phyloP scores from a whole-genome alignment of 129 eudicot genomes.

The Centrapalus pauciflorus region DNA sequence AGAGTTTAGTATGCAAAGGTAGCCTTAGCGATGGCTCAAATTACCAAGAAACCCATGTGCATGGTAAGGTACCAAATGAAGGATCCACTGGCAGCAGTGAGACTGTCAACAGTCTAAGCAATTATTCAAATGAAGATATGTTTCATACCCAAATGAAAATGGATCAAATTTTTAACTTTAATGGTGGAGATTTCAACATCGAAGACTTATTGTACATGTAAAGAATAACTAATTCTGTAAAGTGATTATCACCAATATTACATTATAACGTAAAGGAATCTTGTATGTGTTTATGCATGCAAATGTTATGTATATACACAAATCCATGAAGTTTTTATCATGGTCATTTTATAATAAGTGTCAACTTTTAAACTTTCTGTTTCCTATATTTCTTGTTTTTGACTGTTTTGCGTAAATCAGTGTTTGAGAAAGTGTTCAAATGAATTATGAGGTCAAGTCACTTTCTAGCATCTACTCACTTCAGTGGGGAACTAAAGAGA shows the following conservation, averaged over 20 bases:
- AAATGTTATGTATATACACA: constrained; percentile 9
- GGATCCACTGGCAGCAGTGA: constrained; percentile 21
- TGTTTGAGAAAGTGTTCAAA: no score
- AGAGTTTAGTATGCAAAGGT: constrained; percentile 17
- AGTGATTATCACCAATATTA: constrained; percentile 2
- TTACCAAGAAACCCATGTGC: constrained; percentile 21
- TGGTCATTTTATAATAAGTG: constrained; percentile 8
- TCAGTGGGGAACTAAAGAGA: no score
- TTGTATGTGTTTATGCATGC: constrained; percentile 14
- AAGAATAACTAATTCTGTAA: constrained; percentile 14
- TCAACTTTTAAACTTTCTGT: neutral
- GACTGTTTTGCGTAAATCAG: no score
- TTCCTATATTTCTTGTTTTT: no score
- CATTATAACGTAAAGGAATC: neutral
- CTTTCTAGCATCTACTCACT: no score
- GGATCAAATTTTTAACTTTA: constrained; percentile 40
- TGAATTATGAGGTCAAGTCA: no score
- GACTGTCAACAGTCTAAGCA: constrained; percentile 9
- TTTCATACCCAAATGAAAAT: constrained; percentile 25
- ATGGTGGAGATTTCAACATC: constrained; percentile 28
- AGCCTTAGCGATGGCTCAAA: constrained; percentile 15
- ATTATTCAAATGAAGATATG: constrained; percentile 26
- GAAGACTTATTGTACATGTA: constrained; percentile 29
- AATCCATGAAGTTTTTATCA: constrained; percentile 11
- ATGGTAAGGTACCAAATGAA: constrained; percentile 22